phyloP scores from a whole-genome alignment of 2,329 filamentous ascomycete species.

The Amphichorda felina region DNA sequence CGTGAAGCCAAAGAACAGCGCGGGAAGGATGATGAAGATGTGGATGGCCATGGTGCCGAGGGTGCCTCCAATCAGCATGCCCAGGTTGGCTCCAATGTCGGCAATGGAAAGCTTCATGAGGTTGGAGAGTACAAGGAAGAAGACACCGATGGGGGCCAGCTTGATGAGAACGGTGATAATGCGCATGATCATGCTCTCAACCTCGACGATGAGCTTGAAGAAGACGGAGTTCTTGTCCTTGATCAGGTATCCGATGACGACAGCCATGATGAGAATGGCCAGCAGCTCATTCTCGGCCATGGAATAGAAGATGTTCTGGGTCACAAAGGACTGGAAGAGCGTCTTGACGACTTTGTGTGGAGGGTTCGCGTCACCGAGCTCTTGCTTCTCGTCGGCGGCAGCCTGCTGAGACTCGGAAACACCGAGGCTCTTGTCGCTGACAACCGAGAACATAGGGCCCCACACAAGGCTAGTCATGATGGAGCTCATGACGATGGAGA shows the following conservation, averaged over 20 bases:
- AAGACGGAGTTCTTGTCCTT: constrained; percentile 21
- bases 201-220: constrained; percentile 29
- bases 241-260: constrained; percentile 34
- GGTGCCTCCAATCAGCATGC: constrained; percentile 33
- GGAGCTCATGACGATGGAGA: constrained; percentile 33
- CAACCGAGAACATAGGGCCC: constrained; percentile 28
- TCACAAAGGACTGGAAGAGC: constrained; percentile 36
- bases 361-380: constrained; percentile 20
- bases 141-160: constrained; percentile 37
- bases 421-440: constrained; percentile 17
- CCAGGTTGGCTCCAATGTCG: constrained; percentile 35
- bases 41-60: constrained; percentile 34
- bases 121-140: constrained; percentile 40
- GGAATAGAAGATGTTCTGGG: constrained; percentile 32
- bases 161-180: constrained; percentile 36
- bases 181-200: constrained; percentile 32
- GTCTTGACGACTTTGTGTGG: constrained; percentile 31
- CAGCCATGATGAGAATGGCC: constrained; percentile 30
- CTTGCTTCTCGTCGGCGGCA: constrained; percentile 15
- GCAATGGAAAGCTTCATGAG: constrained; percentile 34
- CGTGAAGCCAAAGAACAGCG: constrained; percentile 26
- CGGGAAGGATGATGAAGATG: constrained; percentile 31
- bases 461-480: constrained; percentile 34
- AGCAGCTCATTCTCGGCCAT: constrained; percentile 33
- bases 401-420: constrained; percentile 8